Evolutionary conservation across 257 asterid genomes (phyloP).

Genomic region (Primulina tabacum): DNA sequence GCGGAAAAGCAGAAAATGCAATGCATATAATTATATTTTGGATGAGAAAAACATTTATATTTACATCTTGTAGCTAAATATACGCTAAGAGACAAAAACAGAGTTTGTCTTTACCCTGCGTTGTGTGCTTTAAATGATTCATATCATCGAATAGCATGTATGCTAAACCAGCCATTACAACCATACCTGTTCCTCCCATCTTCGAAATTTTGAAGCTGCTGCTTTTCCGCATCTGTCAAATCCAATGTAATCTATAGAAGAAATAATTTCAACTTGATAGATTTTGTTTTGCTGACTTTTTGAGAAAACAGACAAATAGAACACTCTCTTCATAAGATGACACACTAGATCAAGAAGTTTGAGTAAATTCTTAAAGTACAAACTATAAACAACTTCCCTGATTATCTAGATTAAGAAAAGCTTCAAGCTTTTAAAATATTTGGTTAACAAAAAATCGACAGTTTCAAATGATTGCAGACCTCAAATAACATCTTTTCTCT

Average conservation of each 20-base stretch:
- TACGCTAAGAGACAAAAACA: background rate
- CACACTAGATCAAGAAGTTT: background rate
- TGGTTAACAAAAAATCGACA: no score
- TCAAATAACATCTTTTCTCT: no score
- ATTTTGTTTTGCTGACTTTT: conserved; percentile 2
- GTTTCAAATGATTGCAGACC: no score
- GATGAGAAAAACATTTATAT: background rate
- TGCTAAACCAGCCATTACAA: conserved; percentile 17
- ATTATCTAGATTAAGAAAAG: no score
- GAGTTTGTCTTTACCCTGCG: background rate
- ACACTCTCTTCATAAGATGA: background rate
- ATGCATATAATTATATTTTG: background rate
- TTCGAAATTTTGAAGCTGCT: conserved; percentile 45
- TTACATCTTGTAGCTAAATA: background rate
- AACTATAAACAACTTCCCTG: background rate
- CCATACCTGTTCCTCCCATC: conserved; percentile 58
- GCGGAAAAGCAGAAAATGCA: background rate
- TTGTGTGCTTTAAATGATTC: background rate
- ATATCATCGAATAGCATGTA: background rate
- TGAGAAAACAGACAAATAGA: background rate
- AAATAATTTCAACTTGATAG: background rate
- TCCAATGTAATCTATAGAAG: conserved; percentile 68
- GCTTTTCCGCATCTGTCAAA: conserved; percentile 68
- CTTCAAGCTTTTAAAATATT: no score
- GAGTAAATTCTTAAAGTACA: background rate